Percentiles rank a stretch among this genome's conserved stretches.
Evolutionary conservation across 345 rosid species (phyloP).

Genomic region (Turritis glabra): DNA sequence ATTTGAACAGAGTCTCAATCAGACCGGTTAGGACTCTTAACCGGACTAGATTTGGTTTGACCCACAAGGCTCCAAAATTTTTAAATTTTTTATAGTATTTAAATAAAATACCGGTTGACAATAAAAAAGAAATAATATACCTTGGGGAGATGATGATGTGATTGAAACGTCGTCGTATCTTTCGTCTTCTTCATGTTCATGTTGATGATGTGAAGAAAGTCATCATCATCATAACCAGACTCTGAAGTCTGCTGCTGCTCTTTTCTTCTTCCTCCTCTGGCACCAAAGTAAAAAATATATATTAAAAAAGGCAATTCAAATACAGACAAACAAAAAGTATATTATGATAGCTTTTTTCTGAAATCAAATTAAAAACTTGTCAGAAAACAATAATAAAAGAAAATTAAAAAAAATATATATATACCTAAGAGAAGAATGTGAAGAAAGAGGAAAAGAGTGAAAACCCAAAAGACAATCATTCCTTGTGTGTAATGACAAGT

Average conservation of each 20-base stretch:
- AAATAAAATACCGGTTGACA: neutral
- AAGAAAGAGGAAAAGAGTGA: slow-evolving; percentile 37
- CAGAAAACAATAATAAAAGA: slow-evolving; percentile 18
- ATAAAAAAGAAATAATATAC: slow-evolving; percentile 25
- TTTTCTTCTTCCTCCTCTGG: slow-evolving; percentile 30
- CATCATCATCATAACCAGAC: slow-evolving; percentile 39
- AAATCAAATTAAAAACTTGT: slow-evolving; percentile 28
- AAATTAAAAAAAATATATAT: neutral
- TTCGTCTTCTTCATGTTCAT: slow-evolving; percentile 36
- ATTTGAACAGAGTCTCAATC: neutral
- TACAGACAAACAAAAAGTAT: slow-evolving; percentile 25
- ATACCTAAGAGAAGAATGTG: slow-evolving; percentile 41
- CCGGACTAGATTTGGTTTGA: neutral
- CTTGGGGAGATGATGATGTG: slow-evolving; percentile 46
- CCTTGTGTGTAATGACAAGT: slow-evolving; percentile 36
- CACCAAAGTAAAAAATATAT: slow-evolving; percentile 14
- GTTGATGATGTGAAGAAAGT: slow-evolving; percentile 45
- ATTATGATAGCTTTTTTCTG: too few relatives aligned
- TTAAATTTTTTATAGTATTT: too few relatives aligned
- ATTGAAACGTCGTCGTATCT: slow-evolving; percentile 39
- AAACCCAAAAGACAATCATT: slow-evolving; percentile 46
- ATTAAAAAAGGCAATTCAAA: slow-evolving; percentile 22
- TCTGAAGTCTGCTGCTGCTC: slow-evolving; percentile 45
- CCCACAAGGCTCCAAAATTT: too few relatives aligned
- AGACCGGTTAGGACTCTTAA: neutral